Base-by-base conservation (phyloP, 768 basidiomycete genomes). In the Ramaria sp. region DNA sequence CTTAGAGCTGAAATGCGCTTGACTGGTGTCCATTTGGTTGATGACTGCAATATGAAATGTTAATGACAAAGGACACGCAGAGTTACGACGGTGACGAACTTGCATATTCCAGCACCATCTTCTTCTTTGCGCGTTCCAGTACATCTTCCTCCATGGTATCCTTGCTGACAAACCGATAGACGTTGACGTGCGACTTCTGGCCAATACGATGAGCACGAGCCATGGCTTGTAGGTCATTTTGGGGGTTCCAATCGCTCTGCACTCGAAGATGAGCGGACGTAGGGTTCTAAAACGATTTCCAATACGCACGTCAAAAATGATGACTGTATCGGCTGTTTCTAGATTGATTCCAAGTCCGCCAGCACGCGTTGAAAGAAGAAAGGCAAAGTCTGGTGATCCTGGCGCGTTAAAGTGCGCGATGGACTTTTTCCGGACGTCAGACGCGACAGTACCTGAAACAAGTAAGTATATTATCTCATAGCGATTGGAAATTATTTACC, bases 81-180 rank as follows among this genome's bases (percentile, higher is more conserved):
- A 54, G n/a, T 39, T 55, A 53, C 59, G 51, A 31, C 34, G 3
- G 24, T 17, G 30, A 88, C 93, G 68, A 71, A 97, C 94, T 97
- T 43, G 96, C 96, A 75, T 98, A 96, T 70, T 99, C 96, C 61
- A 99, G 76, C 45, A 98, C 92, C 96, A 98, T 98, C 76, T 99
- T 98, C 76, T 92, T 91, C 79, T 94, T 94, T 11, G 96, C 96
- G 52, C 95, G 81, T 73, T 99, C 95, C 47, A 99, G 80, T 19
- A 98, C 88, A 66, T 98, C 96, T 72, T 98, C 96, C 71, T 98
- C 96, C 84, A 98, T 96, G 19, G 95, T 98, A 66, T 97, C 96
- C 72, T 98, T 98, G 67, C 91, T 94, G 65, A 99, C 92, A 68
- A 98, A 93, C 27, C 95, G 87, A 70, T 98, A 98, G 49, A 99